These are phyloP conservation scores for Stagonosporopsis rhizophila DNA, from an alignment of 2,329 filamentous ascomycete genomes.

Conservation along the genomic window DNA sequence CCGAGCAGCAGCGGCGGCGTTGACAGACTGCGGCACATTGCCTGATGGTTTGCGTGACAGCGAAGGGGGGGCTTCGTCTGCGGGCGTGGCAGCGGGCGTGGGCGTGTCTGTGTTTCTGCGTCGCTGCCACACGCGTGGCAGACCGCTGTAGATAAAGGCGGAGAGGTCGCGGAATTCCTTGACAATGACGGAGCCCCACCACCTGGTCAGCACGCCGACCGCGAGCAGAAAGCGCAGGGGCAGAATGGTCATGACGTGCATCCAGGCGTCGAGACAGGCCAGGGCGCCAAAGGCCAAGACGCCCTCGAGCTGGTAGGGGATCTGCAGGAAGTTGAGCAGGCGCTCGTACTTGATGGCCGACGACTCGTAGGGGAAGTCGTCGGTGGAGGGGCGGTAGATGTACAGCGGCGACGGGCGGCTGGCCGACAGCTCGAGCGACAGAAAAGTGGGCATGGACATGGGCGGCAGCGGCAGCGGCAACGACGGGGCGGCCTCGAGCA, in stretches of 20 bases:
- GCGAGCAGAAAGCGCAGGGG: conserved; percentile 88
- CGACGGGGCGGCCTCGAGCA: conserved; percentile 52
- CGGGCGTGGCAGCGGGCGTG: conserved; percentile 36
- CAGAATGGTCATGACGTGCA: conserved; percentile 95
- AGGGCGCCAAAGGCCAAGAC: conserved; percentile 87
- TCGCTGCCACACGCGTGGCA: conserved; percentile 78
- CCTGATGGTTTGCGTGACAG: conserved; percentile 39
- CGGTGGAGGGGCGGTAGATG: conserved; percentile 64
- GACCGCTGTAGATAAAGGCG: conserved; percentile 78
- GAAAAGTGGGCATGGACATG: conserved; percentile 68
- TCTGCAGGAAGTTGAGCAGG: conserved; percentile 82
- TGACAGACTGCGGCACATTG: conserved; percentile 19
- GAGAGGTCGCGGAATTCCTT: conserved; percentile 76
- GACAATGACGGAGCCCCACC: conserved; percentile 76
- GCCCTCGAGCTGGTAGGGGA: conserved; percentile 83
- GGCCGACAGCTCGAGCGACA: conserved; percentile 70
- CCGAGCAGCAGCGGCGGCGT: conserved; percentile 26
- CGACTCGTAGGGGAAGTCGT: conserved; percentile 83
- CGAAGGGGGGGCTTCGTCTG: conserved; percentile 37
- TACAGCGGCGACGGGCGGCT: conserved; percentile 67
- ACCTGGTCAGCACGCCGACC: conserved; percentile 74
- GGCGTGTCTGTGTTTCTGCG: conserved; percentile 54
- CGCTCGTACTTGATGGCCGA: conserved; percentile 91
- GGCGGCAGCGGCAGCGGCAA: conserved; percentile 70
- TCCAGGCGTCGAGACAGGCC: conserved; percentile 93